These are phyloP conservation scores for Asterionellopsis glacialis DNA, from an alignment of 108 stramenopile genomes.

Conservation along the genomic window DNA sequence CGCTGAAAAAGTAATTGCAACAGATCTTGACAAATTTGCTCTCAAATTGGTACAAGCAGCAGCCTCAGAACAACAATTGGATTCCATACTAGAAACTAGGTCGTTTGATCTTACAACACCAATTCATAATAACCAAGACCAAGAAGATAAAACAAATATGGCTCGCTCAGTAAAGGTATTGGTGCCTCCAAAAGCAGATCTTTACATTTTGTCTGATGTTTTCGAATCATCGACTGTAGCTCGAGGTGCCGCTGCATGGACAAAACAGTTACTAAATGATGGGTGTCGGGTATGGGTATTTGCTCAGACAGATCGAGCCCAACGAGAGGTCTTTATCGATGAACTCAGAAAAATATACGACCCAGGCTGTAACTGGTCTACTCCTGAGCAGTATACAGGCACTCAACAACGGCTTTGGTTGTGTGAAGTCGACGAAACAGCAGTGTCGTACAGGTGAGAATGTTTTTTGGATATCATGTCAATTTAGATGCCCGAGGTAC, in stretches of 20 bases:
- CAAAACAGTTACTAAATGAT: conserved; percentile 4
- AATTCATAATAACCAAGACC: neutral
- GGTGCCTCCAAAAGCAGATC: conserved; percentile 36
- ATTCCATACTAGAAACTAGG: conserved; percentile 23
- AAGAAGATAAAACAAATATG: neutral
- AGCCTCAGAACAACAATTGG: conserved; percentile 47
- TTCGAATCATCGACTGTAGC: conserved; percentile 69
- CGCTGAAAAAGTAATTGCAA: conserved; percentile 45
- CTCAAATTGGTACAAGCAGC: conserved; percentile 53
- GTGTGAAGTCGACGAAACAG: conserved; percentile 60
- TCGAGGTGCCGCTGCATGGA: conserved; percentile 40
- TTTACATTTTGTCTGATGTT: conserved; percentile 72
- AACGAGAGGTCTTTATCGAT: conserved; percentile 50
- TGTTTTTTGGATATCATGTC: too few relatives aligned
- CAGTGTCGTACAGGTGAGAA: conserved; percentile 30
- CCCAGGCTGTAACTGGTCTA: conserved; percentile 19
- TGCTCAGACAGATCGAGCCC: conserved; percentile 72
- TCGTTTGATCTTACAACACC: conserved; percentile 38
- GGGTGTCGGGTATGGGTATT: conserved; percentile 62
- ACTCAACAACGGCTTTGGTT: conserved; percentile 33
- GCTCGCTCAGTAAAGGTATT: conserved; percentile 5
- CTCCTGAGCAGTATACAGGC: conserved; percentile 12
- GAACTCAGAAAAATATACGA: conserved; percentile 19
- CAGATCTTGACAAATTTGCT: conserved; percentile 54
- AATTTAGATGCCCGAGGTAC: too few relatives aligned